Conservation (phyloP, 225 moss, liverwort and hornwort genomes). For the Bryoerythrophyllum caledonicum region DNA sequence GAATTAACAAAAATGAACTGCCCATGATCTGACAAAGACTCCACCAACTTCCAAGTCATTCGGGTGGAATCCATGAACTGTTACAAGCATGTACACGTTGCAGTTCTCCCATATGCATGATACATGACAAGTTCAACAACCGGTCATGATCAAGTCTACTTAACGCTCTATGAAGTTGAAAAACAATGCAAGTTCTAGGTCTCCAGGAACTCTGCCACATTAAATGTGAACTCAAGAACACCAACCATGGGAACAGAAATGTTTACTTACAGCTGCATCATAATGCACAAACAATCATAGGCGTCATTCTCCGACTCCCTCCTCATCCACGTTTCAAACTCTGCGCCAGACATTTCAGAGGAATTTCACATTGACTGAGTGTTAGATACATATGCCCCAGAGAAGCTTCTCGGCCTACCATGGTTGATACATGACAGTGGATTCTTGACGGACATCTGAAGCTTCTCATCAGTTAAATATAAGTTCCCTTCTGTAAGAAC, state of each 20-base stretch:
- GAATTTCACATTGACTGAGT: not conserved
- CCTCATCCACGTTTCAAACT: not conserved
- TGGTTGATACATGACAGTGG: too few relatives aligned
- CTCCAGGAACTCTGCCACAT: too few relatives aligned
- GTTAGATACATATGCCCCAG: too few relatives aligned
- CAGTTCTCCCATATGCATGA: not conserved
- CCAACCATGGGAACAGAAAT: not conserved
- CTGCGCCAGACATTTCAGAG: not conserved
- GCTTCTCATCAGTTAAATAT: too few relatives aligned
- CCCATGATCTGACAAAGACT: not conserved
- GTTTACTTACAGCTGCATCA: not conserved
- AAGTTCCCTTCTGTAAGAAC: too few relatives aligned
- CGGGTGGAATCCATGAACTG: too few relatives aligned
- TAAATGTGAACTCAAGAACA: not conserved
- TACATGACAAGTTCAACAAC: not conserved
- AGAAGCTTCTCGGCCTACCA: too few relatives aligned
- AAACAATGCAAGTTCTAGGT: not conserved
- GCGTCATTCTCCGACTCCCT: not conserved
- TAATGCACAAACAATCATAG: not conserved
- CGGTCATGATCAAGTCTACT: not conserved
- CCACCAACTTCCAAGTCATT: not conserved
- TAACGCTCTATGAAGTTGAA: too few relatives aligned
- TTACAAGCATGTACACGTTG: not conserved
- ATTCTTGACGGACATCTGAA: too few relatives aligned
- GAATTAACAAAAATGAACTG: not conserved